Base-by-base conservation (phyloP, 73 alveolate genomes). In the Tetrahymena thermophila region DNA sequence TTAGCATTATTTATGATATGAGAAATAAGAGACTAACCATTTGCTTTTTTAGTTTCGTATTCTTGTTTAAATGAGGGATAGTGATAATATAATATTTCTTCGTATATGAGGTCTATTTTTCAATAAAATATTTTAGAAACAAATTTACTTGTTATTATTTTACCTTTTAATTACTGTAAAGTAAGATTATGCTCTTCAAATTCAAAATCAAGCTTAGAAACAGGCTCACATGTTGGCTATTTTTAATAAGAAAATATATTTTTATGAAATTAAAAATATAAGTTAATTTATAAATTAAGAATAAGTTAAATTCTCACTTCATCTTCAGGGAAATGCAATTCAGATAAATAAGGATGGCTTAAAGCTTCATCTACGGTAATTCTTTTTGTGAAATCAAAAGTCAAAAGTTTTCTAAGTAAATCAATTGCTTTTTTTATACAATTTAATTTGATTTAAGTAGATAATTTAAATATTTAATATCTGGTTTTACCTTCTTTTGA, bases 351-450 rank as follows among this genome's bases (percentile, higher is more conserved):
- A 42, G 99, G 99, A 96, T 99, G 99, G 94, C 96, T 96, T 28
- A 99, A 84, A 34, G 99, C 99, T 84, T 99, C 97, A 56, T 98
- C 99, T 34, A 98, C 97, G 44, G 99, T 97, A 71, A 98, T 96
- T 96, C 99, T 98, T 94, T 96, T 96, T 5, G 93, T 97, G 28
- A 99, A 99, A 42, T 98, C 98, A 94, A 98, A 97, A 34, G 94
- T 85, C 38, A 98, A 97, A 11, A 96, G 43, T 44, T 96, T 34
- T 55, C 96, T 85, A 19, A 96, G 58, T 83, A 96, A 50, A 35
- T 96, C 98, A 7, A 96, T 84, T 8, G 97, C 97, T 42, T 23
- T 56, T 56, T 56, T 6, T 9, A 56, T 56, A 6, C 13, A 23
- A 56, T 23, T 3, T 3, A 56, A 56, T 23, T 23, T 56, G 6